These are phyloP conservation scores for Plantago major DNA, from an alignment of 257 asterid species.

Conservation along the genomic window DNA sequence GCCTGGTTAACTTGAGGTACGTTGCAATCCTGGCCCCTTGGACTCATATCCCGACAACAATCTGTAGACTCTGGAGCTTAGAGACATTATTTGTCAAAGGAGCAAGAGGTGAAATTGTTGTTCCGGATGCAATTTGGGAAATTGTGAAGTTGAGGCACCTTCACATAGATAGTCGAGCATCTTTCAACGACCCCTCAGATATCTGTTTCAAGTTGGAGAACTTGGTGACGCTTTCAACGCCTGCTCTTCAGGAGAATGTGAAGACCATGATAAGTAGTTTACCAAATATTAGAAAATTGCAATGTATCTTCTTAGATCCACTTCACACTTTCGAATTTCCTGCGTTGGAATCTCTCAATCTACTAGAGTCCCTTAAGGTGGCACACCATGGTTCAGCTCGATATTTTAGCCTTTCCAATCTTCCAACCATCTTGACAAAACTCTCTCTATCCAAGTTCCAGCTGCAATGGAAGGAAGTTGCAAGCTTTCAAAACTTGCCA, in stretches of 20 bases:
- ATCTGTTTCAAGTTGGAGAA: no score
- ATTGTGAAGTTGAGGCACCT: no score
- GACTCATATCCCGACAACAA: no score
- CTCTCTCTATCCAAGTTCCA: conserved; percentile 14
- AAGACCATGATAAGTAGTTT: not conserved
- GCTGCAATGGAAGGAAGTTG: conserved; percentile 9
- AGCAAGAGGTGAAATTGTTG: no score
- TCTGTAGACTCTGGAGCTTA: no score
- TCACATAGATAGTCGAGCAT: no score
- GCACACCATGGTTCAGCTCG: conserved; percentile 2
- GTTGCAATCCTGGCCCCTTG: no score
- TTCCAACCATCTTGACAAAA: conserved; percentile 13
- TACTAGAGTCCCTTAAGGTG: conserved; percentile 10
- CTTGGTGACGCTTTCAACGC: no score
- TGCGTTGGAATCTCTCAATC: not conserved
- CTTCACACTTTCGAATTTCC: not conserved
- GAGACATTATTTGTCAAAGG: no score
- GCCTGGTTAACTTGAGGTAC: no score
- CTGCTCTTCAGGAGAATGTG: not conserved
- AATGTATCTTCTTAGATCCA: conserved; percentile 3
- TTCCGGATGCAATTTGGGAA: no score
- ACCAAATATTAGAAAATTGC: not conserved
- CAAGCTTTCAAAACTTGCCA: conserved; percentile 3
- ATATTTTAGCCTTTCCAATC: not conserved
- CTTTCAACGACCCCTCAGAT: no score